These are phyloP conservation scores for Erodium maritimum DNA, from an alignment of 345 rosid species.

Conservation along the genomic window DNA sequence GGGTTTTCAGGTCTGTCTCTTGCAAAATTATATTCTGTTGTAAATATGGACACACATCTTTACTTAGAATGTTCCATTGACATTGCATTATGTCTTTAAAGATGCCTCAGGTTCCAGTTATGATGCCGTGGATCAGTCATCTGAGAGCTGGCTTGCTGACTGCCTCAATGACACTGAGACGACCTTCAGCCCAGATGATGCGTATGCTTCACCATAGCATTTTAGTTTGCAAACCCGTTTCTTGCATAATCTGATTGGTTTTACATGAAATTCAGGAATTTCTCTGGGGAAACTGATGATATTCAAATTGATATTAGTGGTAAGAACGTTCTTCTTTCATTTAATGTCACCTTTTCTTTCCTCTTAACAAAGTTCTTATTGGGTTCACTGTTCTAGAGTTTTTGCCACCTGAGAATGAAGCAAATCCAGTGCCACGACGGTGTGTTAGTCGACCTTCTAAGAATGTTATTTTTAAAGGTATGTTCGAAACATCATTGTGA, in stretches of 20 bases:
- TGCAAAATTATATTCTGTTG: too few species aligned
- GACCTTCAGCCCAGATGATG: background rate
- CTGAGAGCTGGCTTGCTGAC: constrained; percentile 10
- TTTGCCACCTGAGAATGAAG: constrained; percentile 29
- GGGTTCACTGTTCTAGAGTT: constrained; percentile 33
- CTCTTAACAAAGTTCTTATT: background rate
- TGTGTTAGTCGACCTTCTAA: constrained; percentile 39
- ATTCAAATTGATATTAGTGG: constrained; percentile 55
- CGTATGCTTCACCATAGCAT: constrained; percentile 34
- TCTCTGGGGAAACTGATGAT: constrained; percentile 35
- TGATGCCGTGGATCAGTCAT: constrained; percentile 3
- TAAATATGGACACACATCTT: too few species aligned
- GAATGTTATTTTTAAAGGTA: constrained; percentile 75
- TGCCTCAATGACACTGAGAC: constrained; percentile 7
- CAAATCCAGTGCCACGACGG: constrained; percentile 36
- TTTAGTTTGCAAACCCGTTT: constrained; percentile 10
- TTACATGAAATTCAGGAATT: constrained; percentile 31
- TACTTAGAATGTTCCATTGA: too few species aligned
- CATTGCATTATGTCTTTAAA: too few species aligned
- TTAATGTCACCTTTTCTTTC: too few species aligned
- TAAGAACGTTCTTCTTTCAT: constrained; percentile 5
- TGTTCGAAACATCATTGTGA: constrained; percentile 3
- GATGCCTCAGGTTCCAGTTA: constrained; percentile 2
- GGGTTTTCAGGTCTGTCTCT: too few species aligned
- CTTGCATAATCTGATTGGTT: constrained; percentile 13